Conservation (phyloP, 768 basidiomycete species). For the Filobasidium wieringae region DNA sequence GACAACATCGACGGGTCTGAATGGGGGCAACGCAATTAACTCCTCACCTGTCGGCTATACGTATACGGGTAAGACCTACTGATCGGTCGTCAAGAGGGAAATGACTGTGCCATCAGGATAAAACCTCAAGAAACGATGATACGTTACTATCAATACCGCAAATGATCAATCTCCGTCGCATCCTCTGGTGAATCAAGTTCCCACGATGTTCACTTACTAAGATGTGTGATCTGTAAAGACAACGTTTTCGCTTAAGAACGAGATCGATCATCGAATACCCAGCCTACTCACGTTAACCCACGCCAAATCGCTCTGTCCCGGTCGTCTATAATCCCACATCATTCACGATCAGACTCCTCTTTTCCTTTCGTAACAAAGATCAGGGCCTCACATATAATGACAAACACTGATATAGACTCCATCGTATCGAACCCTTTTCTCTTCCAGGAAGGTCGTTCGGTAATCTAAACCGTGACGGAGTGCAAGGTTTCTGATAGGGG, state of each 20-base stretch:
- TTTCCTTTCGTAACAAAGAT: no score
- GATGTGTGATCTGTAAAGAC: conserved; percentile 54
- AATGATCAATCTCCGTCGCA: background rate
- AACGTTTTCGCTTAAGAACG: background rate
- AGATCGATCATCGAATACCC: background rate
- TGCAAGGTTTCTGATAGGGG: conserved; percentile 46
- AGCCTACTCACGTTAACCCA: conserved; percentile 65
- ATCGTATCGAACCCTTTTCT: conserved; percentile 70
- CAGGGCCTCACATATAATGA: conserved; percentile 47
- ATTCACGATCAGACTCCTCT: conserved; percentile 10
- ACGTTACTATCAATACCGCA: conserved; percentile 50
- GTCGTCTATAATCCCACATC: conserved; percentile 44
- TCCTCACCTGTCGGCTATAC: background rate
- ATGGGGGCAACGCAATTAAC: background rate
- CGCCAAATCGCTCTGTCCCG: conserved; percentile 65
- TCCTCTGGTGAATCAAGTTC: background rate
- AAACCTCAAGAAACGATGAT: conserved; percentile 89
- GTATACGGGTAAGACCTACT: conserved; percentile 19
- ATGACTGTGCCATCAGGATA: conserved; percentile 75
- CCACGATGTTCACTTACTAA: conserved; percentile 39
- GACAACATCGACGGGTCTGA: conserved; percentile 48
- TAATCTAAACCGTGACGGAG: conserved; percentile 53
- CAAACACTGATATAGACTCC: conserved; percentile 87
- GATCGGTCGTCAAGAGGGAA: conserved; percentile 69
- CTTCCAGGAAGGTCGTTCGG: conserved; percentile 66